phyloP scores from a whole-genome alignment of 441 rosid species.

The Brassica hybrid region DNA sequence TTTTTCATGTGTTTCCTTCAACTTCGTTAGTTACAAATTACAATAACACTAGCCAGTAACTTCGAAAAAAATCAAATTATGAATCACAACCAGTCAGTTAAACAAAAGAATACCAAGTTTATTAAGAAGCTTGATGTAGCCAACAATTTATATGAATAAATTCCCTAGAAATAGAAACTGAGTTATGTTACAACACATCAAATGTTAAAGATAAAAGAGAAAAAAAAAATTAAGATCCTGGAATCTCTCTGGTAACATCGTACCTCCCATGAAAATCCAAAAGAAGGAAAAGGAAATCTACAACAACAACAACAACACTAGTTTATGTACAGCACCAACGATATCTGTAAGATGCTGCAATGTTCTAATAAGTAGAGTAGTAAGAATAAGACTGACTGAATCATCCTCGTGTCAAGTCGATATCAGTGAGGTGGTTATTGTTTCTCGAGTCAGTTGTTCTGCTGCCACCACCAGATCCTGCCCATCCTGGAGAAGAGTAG shows the following conservation, averaged over 20 bases:
- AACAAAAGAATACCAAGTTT: not conserved
- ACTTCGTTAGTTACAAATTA: no score
- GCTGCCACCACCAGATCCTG: slow-evolving; percentile 52
- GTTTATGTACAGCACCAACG: slow-evolving; percentile 55
- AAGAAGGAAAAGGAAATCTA: slow-evolving; percentile 71
- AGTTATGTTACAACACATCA: slow-evolving; percentile 29
- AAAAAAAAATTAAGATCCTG: not conserved
- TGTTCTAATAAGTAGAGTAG: slow-evolving; percentile 54
- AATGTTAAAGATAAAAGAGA: not conserved
- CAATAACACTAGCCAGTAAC: no score
- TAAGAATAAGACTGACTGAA: slow-evolving; percentile 23
- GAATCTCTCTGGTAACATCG: slow-evolving; percentile 19
- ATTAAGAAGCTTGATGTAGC: not conserved
- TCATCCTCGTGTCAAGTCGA: slow-evolving; percentile 87
- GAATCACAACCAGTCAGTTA: not conserved
- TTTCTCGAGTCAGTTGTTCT: slow-evolving; percentile 22
- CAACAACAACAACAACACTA: no score
- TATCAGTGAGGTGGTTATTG: slow-evolving; percentile 53
- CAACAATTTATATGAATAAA: slow-evolving; percentile 1
- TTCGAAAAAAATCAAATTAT: not conserved
- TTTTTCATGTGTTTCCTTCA: no score
- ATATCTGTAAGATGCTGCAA: slow-evolving; percentile 64
- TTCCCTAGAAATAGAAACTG: not conserved
- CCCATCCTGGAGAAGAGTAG: slow-evolving; percentile 47
- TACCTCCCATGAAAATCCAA: slow-evolving; percentile 7